Evolutionary conservation across 2,329 filamentous ascomycete species (phyloP), one percentile per base, ranked within the genome.

Genomic region (Hypoxylon sp.): DNA sequence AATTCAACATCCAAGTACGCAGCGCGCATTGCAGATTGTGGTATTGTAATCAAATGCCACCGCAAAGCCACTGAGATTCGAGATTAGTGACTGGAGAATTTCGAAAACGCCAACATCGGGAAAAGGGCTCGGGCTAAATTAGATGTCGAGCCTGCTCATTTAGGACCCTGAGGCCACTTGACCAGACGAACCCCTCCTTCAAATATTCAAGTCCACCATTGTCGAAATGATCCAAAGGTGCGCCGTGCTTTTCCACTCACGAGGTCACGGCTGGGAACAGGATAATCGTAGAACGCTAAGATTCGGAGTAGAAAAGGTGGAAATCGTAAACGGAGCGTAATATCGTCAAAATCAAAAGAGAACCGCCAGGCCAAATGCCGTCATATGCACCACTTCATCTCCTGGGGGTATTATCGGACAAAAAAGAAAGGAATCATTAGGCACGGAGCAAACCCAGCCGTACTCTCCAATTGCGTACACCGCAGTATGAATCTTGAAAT

Each of bases 41-140:
- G 28, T 40, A 40, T 40, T 20, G 16, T 20, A 18, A 49, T 58
- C 12, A 33, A 36, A 64, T 65, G 57, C 54, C 52, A 50, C 53
- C 40, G 61, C 61, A 55, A 12, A 45, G 71, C 58, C 30, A 42
- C 48, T 22, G 38, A 32, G 32, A 46, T 26, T 30, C 22, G 32
- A 33, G 44, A 52, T 30, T 16, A 18, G 20, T 55, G 51, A n/a
- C 36, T 28, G 45, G 70, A 71, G 74, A 76, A 76, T 75, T 72
- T 71, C 65, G 70, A 73, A 46, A 61, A 70, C 51, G 3, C 22
- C 36, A 32, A 62, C 16, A 22, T 51, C 12, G 50, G 40, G 44
- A 46, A 61, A 56, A 22, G 12, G 32, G 36, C 32, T 28, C 18
- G 24, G 18, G 33, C 20, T 24, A 49, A 55, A 49, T 40, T 30